A percentile compares a stretch with the other conserved stretches of the same genome.
These are phyloP conservation scores for Colletotrichum sp. DNA, from an alignment of 2,329 filamentous ascomycete species.

Conservation along the genomic window DNA sequence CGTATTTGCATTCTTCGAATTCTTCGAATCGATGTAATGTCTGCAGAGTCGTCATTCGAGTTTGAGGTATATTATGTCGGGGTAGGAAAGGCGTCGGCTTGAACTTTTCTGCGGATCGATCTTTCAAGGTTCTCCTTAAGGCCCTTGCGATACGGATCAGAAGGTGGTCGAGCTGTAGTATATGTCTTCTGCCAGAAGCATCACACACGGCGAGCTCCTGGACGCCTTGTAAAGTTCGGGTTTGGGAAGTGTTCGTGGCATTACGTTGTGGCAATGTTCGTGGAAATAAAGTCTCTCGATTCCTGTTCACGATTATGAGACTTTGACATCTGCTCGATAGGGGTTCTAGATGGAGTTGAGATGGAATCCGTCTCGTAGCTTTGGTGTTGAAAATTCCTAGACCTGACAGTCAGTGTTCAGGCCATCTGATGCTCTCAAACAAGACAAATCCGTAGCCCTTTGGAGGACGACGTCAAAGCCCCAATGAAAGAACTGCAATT, in stretches of 20 bases:
- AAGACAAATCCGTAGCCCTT: background rate
- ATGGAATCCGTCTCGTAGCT: background rate
- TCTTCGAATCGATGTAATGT: background rate
- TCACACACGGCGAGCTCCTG: background rate
- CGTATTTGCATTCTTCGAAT: too few species aligned
- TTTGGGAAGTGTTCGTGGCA: background rate
- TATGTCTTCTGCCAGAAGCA: too few species aligned
- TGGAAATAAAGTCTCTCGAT: background rate
- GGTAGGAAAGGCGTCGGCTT: background rate
- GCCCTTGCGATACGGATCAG: too few species aligned
- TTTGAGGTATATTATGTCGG: background rate
- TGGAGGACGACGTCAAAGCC: accelerated
- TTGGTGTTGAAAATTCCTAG: background rate
- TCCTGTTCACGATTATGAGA: background rate
- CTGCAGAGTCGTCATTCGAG: accelerated
- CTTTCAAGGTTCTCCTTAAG: too few species aligned
- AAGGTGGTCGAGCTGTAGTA: too few species aligned
- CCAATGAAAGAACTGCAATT: background rate
- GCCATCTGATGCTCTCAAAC: background rate
- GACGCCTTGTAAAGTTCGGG: background rate
- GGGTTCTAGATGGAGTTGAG: background rate
- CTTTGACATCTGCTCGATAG: background rate
- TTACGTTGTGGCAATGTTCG: too few species aligned
- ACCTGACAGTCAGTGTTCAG: background rate
- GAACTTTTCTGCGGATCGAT: too few species aligned